Base-by-base conservation (phyloP, 1,139 yeast species). In the Ogataea hybrid region DNA sequence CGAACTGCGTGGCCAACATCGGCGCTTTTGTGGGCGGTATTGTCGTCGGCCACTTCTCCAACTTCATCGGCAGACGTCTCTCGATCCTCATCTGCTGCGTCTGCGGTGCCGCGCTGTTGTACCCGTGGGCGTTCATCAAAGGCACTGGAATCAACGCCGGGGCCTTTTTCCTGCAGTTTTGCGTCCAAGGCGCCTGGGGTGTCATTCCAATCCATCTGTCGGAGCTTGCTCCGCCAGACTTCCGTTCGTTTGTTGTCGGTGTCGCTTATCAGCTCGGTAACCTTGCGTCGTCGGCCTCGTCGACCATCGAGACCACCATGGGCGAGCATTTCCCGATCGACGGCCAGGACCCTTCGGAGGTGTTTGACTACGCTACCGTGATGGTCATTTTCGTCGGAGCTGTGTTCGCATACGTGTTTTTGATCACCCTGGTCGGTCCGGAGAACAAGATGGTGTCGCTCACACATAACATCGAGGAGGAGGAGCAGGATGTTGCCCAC, bases 111-210 rank as follows among this genome's bases (percentile, higher is more conserved):
- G 82, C 79, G 14, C 59, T 77, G 60, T 72, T 77, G 44, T 77
- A 77, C 49, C 78, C 78, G 41, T 75, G 92, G 90, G 90, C 86
- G 0, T 84, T 79, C 55, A 62, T 73, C 29, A 53, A 59, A 36
- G 70, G 70, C 47, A 56, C 67, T 17, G 86, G 80, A 27, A 75
- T 84, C 50, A 81, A 84, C 57, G 94, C 92, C 6, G 84, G 86
- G 45, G 92, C 73, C 2, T 86, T 85, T 64, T 84, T 83, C 68
- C 65, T 86, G 54, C 95, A 87, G 63, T 79, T 81, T 57, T 80
- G 80, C 52, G 92, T 86, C 37, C 95, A 85, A 64, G 95, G 95
- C 51, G 84, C 88, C 14, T 87, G 95, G 89, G 94, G 95, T 53
- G 85, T 84, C 35, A 74, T 84, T 51, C 95, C 95, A 42, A 77